Conservation (phyloP, 352 stramenopile species). For the Phytophthora hibernalis region DNA sequence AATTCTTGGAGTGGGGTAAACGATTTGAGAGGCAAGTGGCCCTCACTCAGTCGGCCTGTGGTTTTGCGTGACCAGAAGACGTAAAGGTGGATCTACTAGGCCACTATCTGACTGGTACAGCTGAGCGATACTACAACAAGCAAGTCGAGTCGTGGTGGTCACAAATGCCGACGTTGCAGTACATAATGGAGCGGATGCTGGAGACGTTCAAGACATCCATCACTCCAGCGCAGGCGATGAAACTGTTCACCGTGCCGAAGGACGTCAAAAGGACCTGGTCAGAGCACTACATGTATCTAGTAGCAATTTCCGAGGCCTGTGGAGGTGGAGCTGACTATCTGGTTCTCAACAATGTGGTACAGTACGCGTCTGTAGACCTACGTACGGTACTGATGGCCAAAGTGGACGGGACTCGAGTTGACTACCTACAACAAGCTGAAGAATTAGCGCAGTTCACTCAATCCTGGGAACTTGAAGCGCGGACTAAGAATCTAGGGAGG, state of each 20-base stretch:
- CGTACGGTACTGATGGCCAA: conserved; percentile 17
- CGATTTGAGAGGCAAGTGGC: too few relatives aligned
- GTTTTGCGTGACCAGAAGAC: too few relatives aligned
- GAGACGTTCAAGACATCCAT: conserved; percentile 8
- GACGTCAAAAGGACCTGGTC: conserved; percentile 1
- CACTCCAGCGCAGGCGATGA: conserved; percentile 6
- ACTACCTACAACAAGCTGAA: conserved; percentile 11
- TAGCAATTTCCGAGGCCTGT: not conserved
- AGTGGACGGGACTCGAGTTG: not conserved
- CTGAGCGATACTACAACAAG: too few relatives aligned
- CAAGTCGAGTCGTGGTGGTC: too few relatives aligned
- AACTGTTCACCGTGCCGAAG: not conserved
- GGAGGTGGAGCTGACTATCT: conserved; percentile 11
- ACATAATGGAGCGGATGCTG: too few relatives aligned
- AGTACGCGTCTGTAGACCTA: conserved; percentile 22
- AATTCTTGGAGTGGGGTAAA: too few relatives aligned
- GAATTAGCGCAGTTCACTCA: conserved; percentile 3
- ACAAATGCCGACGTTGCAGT: too few relatives aligned
- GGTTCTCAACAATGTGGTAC: conserved; percentile 27
- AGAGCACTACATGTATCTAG: conserved; percentile 15
- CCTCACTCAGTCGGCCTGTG: too few relatives aligned
- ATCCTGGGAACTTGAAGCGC: not conserved
- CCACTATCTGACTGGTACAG: too few relatives aligned
- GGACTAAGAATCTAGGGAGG: not conserved
- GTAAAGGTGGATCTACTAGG: too few relatives aligned